Percentiles rank a stretch among this genome's conserved stretches.
These are phyloP conservation scores for Globisporangium apiculatum DNA, from an alignment of 352 stramenopile species.

Conservation along the genomic window DNA sequence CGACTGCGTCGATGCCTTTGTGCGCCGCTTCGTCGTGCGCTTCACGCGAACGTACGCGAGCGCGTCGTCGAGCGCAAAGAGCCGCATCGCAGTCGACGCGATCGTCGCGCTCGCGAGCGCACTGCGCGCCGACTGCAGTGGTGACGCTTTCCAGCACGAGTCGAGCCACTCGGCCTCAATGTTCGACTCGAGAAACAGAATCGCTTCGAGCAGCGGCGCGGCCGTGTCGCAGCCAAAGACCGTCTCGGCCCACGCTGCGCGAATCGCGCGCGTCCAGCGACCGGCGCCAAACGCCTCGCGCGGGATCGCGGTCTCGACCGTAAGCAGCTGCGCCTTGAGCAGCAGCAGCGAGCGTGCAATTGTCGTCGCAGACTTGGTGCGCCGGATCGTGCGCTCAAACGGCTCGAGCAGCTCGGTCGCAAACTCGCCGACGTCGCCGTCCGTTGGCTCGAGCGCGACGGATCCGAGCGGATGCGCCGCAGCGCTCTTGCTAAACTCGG, in stretches of 20 bases:
- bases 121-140: constrained; percentile 50
- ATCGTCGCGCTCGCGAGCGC: constrained; percentile 54
- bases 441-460: constrained; percentile 33
- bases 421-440: constrained; percentile 64
- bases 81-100: constrained; percentile 60
- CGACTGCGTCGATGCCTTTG: constrained; percentile 19
- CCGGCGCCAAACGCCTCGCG: constrained; percentile 74
- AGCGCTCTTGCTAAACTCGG: constrained; percentile 38
- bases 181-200: constrained; percentile 68
- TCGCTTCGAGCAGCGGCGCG: constrained; percentile 42
- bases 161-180: constrained; percentile 78
- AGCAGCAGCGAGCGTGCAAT: constrained; percentile 35
- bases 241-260: constrained; percentile 71
- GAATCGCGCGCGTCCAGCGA: constrained; percentile 55
- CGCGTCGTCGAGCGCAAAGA: constrained; percentile 74
- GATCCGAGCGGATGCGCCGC: constrained; percentile 6
- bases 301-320: constrained; percentile 66
- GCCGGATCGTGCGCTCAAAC: constrained; percentile 44
- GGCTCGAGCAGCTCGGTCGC: constrained; percentile 61
- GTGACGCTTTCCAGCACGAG: constrained; percentile 62
- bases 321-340: constrained; percentile 58
- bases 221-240: constrained; percentile 52
- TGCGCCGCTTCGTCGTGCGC: constrained; percentile 34
- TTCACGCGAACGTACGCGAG: constrained; percentile 66
- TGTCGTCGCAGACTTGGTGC: constrained; percentile 26